phyloP scores from a whole-genome alignment of 768 basidiomycete genomes.

The Lactifluus pinguis region DNA sequence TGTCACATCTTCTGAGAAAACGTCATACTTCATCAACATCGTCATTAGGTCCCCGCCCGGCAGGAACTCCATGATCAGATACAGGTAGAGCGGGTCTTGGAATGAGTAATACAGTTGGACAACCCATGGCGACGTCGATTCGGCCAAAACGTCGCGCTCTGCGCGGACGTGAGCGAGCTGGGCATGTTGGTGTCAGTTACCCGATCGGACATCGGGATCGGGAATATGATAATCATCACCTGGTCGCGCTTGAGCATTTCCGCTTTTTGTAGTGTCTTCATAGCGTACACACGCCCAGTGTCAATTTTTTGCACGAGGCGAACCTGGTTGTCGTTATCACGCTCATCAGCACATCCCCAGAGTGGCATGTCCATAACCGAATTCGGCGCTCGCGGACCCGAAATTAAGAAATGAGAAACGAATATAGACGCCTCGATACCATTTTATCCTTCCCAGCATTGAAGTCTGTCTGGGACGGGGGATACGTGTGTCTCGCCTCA shows the following conservation, averaged over 20 bases:
- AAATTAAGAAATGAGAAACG: neutral
- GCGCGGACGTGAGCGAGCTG: slow-evolving; percentile 97
- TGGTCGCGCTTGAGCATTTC: slow-evolving; percentile 99
- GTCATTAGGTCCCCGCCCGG: slow-evolving; percentile 99
- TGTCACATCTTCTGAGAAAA: slow-evolving; percentile 97
- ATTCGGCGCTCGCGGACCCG: neutral
- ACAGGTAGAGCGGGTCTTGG: slow-evolving; percentile 86
- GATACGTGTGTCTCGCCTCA: neutral
- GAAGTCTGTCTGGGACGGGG: too few relatives aligned
- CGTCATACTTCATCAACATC: slow-evolving; percentile 99
- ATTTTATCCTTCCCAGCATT: too few relatives aligned
- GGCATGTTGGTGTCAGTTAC: neutral
- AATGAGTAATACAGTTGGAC: slow-evolving; percentile 97
- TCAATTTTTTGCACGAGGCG: slow-evolving; percentile 93
- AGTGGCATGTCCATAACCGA: neutral
- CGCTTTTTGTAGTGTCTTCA: slow-evolving; percentile 95
- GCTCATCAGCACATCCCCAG: neutral
- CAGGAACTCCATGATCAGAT: slow-evolving; percentile 98
- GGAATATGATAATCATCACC: slow-evolving; percentile 36
- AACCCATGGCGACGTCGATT: slow-evolving; percentile 93
- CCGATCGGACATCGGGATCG: neutral
- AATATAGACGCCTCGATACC: neutral
- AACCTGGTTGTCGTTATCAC: slow-evolving; percentile 38
- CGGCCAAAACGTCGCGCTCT: slow-evolving; percentile 92
- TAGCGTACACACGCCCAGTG: slow-evolving; percentile 96